Evolutionary conservation across 2,329 filamentous ascomycete genomes (phyloP), one percentile per base, ranked within the genome.

Genomic region (Aspergillus viridinutans): DNA sequence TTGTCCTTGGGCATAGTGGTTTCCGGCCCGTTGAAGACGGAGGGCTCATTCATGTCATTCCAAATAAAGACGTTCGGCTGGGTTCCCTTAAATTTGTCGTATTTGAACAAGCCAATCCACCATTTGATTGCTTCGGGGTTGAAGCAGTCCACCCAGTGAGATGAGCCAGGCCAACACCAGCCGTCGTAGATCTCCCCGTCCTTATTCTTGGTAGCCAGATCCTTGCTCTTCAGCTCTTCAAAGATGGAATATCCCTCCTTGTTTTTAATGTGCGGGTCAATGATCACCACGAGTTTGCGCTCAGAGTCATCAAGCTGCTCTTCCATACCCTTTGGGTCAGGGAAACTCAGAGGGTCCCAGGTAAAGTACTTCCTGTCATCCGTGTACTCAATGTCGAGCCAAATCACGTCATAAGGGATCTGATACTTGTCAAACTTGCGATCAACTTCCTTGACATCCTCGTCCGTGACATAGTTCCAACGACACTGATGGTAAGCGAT

Each of bases 31-130:
- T 97, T 97, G 80, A 99, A 99, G 1, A 99, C 94, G 0, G 94
- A 97, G 0, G 94, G 94, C 78, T 99, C 94, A 71, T 97, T 97
- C 94, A 99, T 99, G 73, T 99, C 94, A 73, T 99, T 99, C 94
- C 94, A 99, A 67, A 99, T 85, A 75, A 91, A 97, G 0, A 90
- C 88, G 73, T 97, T 99, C 62, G 87, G 81, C 66, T 88, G 83
- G 1, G 91, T 91, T 50, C 92, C 92, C 74, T 90, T 90, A 82
- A 97, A 99, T 43, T 78, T 83, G 70, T 90, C 86, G 64, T 95
- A 97, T 67, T 89, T 88, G 82, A 96, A 97, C 10, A 97, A 83
- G 2, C 81, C 78, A 64, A 86, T 89, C 93, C 94, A 99, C 94
- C 94, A 99, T 60, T 89, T 85, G 54, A 89, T 85, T 6, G 92